These are phyloP conservation scores for Diaporthe humulicola DNA, from an alignment of 2,329 filamentous ascomycete species.

Conservation along the genomic window DNA sequence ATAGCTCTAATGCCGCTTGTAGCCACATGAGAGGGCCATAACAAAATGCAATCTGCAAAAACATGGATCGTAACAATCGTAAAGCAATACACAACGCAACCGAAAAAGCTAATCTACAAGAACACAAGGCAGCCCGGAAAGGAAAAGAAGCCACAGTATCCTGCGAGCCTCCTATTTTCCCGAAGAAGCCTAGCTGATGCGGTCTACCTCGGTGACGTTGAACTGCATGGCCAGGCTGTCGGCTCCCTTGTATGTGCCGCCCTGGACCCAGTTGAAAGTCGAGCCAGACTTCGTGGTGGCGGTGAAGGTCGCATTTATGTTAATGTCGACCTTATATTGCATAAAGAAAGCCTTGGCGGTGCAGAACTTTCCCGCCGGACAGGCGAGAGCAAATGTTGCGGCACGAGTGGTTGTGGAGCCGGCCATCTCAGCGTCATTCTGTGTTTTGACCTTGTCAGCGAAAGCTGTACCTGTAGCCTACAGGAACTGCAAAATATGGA, in stretches of 20 bases:
- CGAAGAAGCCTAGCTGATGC: not conserved
- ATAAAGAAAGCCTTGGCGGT: conserved; percentile 40
- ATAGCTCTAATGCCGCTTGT: not conserved
- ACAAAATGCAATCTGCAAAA: not conserved
- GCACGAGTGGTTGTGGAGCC: conserved; percentile 36
- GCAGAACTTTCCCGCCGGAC: conserved; percentile 40
- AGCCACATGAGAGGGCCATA: not conserved
- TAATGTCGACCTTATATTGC: conserved; percentile 40
- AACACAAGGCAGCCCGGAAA: not conserved
- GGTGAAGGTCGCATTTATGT: conserved; percentile 39
- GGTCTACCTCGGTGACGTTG: conserved; percentile 38
- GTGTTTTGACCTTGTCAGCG: not conserved
- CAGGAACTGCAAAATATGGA: not conserved
- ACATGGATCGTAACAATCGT: not conserved
- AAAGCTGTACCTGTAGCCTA: not conserved
- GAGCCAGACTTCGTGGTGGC: conserved; percentile 37
- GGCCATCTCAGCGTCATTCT: conserved; percentile 34
- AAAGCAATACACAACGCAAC: not conserved
- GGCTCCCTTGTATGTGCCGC: conserved; percentile 37
- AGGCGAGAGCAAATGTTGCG: conserved; percentile 39
- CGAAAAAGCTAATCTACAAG: not conserved
- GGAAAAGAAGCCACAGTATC: not conserved
- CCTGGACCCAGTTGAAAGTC: conserved; percentile 38
- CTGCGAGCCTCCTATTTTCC: too few relatives aligned
- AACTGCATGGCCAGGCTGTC: conserved; percentile 39